Evolutionary conservation across 768 basidiomycete species (phyloP).

Genomic region (Boletus rubroflammeus): DNA sequence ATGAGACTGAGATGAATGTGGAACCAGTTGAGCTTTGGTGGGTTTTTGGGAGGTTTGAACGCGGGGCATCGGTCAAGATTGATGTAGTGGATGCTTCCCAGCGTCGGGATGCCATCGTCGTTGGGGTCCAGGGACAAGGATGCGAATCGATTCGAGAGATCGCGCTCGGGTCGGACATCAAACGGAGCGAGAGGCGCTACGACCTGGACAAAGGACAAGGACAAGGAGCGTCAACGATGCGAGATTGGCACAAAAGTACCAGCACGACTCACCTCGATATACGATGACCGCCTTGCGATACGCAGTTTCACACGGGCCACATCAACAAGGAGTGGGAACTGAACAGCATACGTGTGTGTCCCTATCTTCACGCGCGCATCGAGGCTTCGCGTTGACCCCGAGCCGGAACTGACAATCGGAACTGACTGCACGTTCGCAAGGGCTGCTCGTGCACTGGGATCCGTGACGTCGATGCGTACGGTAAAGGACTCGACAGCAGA

Average conservation of each 20-base stretch:
- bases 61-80: slow-evolving; percentile 34
- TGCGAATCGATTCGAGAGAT: slow-evolving; percentile 25
- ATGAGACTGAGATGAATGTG: slow-evolving; percentile 23
- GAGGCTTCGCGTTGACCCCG: background rate
- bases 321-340: slow-evolving; percentile 45
- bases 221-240: background rate
- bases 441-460: slow-evolving; percentile 13
- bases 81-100: slow-evolving; percentile 41
- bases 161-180: slow-evolving; percentile 19
- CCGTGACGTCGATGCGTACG: slow-evolving; percentile 16
- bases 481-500: slow-evolving; percentile 12
- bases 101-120: slow-evolving; percentile 3
- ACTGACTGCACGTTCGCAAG: slow-evolving; percentile 9
- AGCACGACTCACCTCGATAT: slow-evolving; percentile 34
- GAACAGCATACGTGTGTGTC: slow-evolving; percentile 21
- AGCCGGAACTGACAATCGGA: background rate
- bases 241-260: background rate
- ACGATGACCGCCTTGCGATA: slow-evolving; percentile 50
- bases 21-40: slow-evolving; percentile 25
- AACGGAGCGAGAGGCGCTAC: slow-evolving; percentile 13
- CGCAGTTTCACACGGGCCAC: slow-evolving; percentile 36
- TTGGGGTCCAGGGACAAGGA: slow-evolving; percentile 13
- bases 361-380: slow-evolving; percentile 13
- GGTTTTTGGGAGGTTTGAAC: slow-evolving; percentile 21
- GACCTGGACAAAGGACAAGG: slow-evolving; percentile 12